Conservation (phyloP, 1,139 yeast species). For the Yamadazyma blattariae region DNA sequence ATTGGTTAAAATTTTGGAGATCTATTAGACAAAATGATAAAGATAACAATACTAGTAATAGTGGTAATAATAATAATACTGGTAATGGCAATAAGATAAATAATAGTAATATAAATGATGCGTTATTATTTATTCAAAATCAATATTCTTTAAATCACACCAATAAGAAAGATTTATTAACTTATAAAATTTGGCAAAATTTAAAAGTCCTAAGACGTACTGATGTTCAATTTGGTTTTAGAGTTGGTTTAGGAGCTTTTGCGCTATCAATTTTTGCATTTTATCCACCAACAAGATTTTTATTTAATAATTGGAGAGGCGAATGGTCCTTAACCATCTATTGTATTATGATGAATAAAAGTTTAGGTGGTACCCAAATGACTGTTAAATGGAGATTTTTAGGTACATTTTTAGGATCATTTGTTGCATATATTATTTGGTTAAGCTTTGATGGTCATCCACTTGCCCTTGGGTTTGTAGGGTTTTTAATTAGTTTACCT, state of each 20-base stretch:
- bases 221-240: conserved; percentile 74
- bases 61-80: conserved; percentile 24
- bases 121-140: conserved; percentile 31
- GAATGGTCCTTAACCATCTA: conserved; percentile 86
- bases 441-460: conserved; percentile 54
- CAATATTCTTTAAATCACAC: conserved; percentile 14
- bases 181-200: conserved; percentile 29
- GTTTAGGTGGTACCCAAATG: conserved; percentile 83
- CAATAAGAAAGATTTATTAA: conserved; percentile 7
- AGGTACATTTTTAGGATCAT: conserved; percentile 75
- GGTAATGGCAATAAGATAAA: conserved; percentile 2
- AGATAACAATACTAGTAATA: conserved; percentile 12
- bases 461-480: conserved; percentile 51
- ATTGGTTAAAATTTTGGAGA: conserved; percentile 55
- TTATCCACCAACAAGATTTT: conserved; percentile 49
- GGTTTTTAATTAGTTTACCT: conserved; percentile 57
- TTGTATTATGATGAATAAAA: conserved; percentile 81
- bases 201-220: conserved; percentile 45
- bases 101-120: conserved; percentile 28
- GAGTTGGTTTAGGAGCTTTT: conserved; percentile 79
- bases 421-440: conserved; percentile 61
- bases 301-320: conserved; percentile 66
- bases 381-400: conserved; percentile 73
- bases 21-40: conserved; percentile 24
- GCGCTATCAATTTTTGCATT: conserved; percentile 68